Conservation (phyloP, 805 yeast genomes). For the Teunomyces gatunensis region DNA sequence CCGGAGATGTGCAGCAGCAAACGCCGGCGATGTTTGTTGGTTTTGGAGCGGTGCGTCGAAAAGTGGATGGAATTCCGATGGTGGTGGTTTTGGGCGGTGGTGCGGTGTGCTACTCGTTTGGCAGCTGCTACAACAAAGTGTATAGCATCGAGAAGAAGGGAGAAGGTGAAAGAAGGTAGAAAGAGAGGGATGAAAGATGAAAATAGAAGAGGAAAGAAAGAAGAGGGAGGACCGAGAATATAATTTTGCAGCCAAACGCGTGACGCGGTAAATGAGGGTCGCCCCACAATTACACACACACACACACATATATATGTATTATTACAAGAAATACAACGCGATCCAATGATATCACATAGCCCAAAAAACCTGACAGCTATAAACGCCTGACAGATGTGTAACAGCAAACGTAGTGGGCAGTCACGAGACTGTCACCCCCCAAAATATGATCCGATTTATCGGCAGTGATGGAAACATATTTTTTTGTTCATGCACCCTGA, state of each 20-base stretch:
- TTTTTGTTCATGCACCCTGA: not conserved
- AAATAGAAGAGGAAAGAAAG: not conserved
- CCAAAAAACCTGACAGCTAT: too few relatives aligned
- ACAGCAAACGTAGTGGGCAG: too few relatives aligned
- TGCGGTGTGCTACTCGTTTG: slow-evolving; percentile 81
- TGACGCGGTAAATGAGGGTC: not conserved
- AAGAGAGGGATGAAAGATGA: not conserved
- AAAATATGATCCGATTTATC: not conserved
- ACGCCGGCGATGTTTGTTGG: slow-evolving; percentile 55
- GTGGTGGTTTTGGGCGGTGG: slow-evolving; percentile 58
- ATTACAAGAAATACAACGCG: not conserved
- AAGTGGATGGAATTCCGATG: not conserved
- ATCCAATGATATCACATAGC: too few relatives aligned
- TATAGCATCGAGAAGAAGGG: slow-evolving; percentile 9
- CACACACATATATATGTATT: not conserved
- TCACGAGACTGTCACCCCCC: not conserved
- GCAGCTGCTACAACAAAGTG: slow-evolving; percentile 39
- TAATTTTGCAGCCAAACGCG: slow-evolving; percentile 1
- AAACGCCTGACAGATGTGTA: too few relatives aligned
- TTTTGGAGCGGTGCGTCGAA: slow-evolving; percentile 34
- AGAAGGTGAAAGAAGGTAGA: not conserved
- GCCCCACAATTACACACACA: not conserved
- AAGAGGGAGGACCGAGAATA: not conserved
- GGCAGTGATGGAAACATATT: not conserved
- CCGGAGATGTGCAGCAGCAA: slow-evolving; percentile 35